phyloP scores from a whole-genome alignment of 2,329 filamentous ascomycete species.

The Pseudogymnoascus sp. region DNA sequence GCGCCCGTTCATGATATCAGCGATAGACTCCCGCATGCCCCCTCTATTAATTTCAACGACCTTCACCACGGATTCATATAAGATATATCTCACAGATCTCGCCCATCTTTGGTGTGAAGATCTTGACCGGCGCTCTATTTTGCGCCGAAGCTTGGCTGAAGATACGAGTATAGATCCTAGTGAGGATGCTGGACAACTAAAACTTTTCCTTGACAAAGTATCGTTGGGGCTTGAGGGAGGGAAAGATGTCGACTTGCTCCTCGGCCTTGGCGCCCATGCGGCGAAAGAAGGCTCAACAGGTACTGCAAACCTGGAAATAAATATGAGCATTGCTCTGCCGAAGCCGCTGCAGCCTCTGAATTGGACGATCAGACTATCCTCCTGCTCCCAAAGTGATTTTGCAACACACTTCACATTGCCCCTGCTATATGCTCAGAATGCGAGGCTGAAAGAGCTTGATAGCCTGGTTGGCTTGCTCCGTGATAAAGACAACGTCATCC shows the following conservation, averaged over 20 bases:
- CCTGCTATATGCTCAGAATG: conserved; percentile 39
- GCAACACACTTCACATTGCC: conserved; percentile 42
- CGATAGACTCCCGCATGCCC: conserved; percentile 36
- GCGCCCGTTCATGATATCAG: neutral
- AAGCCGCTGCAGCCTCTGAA: conserved; percentile 53
- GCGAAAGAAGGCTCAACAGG: conserved; percentile 33
- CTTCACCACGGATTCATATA: conserved; percentile 53
- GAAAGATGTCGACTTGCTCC: conserved; percentile 37
- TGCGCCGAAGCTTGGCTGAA: conserved; percentile 53
- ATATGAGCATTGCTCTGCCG: conserved; percentile 54
- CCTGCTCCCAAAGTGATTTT: conserved; percentile 31
- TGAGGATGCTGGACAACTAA: conserved; percentile 61
- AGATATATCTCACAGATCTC: conserved; percentile 63
- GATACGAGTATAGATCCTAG: conserved; percentile 68
- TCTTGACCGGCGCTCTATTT: conserved; percentile 55
- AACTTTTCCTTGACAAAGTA: conserved; percentile 60
- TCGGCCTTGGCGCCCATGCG: conserved; percentile 35
- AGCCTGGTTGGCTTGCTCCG: conserved; percentile 39
- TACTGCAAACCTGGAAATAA: conserved; percentile 37
- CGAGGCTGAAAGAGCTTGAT: conserved; percentile 37
- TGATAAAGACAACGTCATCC: conserved; percentile 50
- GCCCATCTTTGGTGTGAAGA: conserved; percentile 66
- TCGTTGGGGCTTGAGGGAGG: conserved; percentile 39
- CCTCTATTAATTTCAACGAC: conserved; percentile 56
- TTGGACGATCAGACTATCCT: conserved; percentile 57